phyloP scores from a whole-genome alignment of 257 asterid genomes.

The Nyctanthes arbortristis region DNA sequence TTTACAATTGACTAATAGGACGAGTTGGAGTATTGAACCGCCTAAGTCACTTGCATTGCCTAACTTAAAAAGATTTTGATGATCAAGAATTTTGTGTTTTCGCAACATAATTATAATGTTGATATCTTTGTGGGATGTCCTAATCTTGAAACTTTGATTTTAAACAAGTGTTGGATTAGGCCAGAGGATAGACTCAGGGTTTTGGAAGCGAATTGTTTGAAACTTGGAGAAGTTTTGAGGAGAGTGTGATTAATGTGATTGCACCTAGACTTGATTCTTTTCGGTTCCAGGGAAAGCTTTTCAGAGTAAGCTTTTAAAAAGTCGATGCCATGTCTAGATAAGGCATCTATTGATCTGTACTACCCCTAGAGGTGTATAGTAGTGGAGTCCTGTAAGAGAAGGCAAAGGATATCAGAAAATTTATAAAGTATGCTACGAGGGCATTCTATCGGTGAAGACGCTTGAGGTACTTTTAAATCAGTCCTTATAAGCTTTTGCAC shows the following conservation, averaged over 20 bases:
- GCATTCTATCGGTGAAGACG: constrained; percentile 42
- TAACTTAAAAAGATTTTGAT: constrained; percentile 36
- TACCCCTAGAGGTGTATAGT: constrained; percentile 33
- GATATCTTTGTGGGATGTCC: constrained; percentile 47
- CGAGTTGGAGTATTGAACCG: constrained; percentile 29
- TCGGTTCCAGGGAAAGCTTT: constrained; percentile 40
- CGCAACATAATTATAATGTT: constrained; percentile 28
- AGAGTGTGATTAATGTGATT: constrained; percentile 40
- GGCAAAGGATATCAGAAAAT: constrained; percentile 28
- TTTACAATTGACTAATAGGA: constrained; percentile 29
- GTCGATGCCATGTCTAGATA: constrained; percentile 28
- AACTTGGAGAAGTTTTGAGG: constrained; percentile 43
- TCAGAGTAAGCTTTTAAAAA: constrained; percentile 36
- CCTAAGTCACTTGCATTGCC: constrained; percentile 37
- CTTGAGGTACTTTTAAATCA: constrained; percentile 40
- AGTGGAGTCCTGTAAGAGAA: constrained; percentile 26
- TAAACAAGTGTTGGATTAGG: constrained; percentile 43
- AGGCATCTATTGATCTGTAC: constrained; percentile 35
- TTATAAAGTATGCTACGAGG: constrained; percentile 37
- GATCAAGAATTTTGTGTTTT: constrained; percentile 45
- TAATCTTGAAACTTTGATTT: constrained; percentile 40
- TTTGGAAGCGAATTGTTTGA: constrained; percentile 37
- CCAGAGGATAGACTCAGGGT: constrained; percentile 27
- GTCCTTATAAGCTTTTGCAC: background rate
- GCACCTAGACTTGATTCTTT: constrained; percentile 47